Conservation (phyloP, 1,284 basidiomycete genomes). For the Sanghuangporus weigelae region DNA sequence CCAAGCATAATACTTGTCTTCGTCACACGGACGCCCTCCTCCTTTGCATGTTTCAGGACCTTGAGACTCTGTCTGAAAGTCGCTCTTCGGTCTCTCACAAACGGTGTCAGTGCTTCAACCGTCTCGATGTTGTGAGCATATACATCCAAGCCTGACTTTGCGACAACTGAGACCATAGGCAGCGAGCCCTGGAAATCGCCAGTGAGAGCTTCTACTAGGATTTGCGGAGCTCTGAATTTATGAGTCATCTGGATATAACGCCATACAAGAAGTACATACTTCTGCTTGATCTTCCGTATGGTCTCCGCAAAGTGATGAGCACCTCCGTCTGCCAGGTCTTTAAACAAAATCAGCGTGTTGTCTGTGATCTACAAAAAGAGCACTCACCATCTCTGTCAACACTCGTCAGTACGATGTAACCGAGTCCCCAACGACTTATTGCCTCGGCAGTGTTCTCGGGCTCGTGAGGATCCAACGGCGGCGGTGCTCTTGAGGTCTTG, state of each 20-base stretch:
- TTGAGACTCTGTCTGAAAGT: constrained; percentile 86
- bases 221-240: constrained; percentile 75
- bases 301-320: constrained; percentile 93
- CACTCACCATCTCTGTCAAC: constrained; percentile 91
- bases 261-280: constrained; percentile 45
- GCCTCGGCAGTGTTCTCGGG: constrained; percentile 99
- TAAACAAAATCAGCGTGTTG: constrained; percentile 8
- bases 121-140: constrained; percentile 99
- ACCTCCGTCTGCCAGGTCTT: constrained; percentile 91
- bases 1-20: constrained; percentile 99
- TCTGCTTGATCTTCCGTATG: constrained; percentile 92
- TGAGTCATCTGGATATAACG: not conserved
- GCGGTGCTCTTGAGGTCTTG: constrained; percentile 87
- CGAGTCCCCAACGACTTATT: constrained; percentile 95
- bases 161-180: constrained; percentile 76
- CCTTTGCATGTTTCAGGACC: constrained; percentile 81
- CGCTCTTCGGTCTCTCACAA: constrained; percentile 91
- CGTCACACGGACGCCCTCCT: constrained; percentile 81
- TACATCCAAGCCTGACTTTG: constrained; percentile 91
- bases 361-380: not conserved
- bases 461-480: constrained; percentile 93
- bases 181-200: constrained; percentile 88
- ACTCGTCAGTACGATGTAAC: constrained; percentile 96
- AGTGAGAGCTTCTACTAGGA: constrained; percentile 94
- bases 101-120: constrained; percentile 88